Conservation (phyloP, 495 filamentous ascomycete genomes). For the Cryomyces antarcticus region DNA sequence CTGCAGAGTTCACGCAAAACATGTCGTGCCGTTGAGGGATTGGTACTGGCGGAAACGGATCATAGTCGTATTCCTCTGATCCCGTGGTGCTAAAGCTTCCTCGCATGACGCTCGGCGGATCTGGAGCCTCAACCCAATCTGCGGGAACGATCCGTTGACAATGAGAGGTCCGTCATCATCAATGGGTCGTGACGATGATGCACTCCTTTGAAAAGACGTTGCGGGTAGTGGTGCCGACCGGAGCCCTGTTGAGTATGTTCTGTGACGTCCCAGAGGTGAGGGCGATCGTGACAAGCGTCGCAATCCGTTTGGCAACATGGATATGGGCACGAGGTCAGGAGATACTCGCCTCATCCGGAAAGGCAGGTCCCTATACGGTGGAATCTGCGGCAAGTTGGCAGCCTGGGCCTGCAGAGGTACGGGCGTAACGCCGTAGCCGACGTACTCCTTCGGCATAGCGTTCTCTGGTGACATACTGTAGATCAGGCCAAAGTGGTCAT, state of each 20-base stretch:
- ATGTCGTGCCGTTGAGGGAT: too few relatives aligned
- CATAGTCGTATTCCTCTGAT: too few relatives aligned
- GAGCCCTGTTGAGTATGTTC: constrained; percentile 13
- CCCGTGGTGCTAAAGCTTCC: too few relatives aligned
- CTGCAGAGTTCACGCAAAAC: too few relatives aligned
- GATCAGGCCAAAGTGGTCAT: too few relatives aligned
- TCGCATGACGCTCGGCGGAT: too few relatives aligned
- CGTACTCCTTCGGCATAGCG: constrained; percentile 32
- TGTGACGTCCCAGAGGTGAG: constrained; percentile 16
- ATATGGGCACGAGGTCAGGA: constrained; percentile 10
- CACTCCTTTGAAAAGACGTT: constrained; percentile 1
- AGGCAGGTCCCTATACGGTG: constrained; percentile 27
- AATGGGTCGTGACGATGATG: neutral
- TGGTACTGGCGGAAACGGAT: too few relatives aligned
- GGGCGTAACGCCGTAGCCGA: constrained; percentile 27
- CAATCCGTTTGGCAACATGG: constrained; percentile 7
- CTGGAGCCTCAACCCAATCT: neutral
- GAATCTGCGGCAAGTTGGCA: constrained; percentile 19
- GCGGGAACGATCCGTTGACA: constrained; percentile 21
- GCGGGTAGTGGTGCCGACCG: constrained; percentile 3
- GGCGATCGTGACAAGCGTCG: constrained; percentile 17
- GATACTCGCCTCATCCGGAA: constrained; percentile 27
- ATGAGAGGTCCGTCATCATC: constrained; percentile 21
- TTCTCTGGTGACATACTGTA: neutral
- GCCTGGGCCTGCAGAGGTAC: too few relatives aligned